A percentile compares a stretch with the other conserved stretches of the same genome.
phyloP scores from a whole-genome alignment of 768 basidiomycete genomes.

The Dioszegia crocea region DNA sequence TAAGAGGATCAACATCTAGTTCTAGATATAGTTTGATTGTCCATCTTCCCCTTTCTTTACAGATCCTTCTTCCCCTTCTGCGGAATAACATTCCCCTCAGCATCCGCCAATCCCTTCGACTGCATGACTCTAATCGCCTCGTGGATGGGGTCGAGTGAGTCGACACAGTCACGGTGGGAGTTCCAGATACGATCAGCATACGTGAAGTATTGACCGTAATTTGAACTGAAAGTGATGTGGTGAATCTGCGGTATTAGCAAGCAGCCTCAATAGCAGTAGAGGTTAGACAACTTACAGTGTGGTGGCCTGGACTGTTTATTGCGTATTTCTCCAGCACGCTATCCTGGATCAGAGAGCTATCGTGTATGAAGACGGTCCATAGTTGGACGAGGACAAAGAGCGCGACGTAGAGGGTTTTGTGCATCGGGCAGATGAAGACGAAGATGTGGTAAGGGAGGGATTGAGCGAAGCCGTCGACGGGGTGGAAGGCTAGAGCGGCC shows the following conservation, averaged over 20 bases:
- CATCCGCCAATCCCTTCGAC: slow-evolving; percentile 53
- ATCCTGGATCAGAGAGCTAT: slow-evolving; percentile 96
- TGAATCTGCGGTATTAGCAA: too few relatives aligned
- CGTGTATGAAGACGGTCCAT: slow-evolving; percentile 95
- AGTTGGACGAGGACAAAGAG: slow-evolving; percentile 89
- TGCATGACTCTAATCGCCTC: slow-evolving; percentile 54
- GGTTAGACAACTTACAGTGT: too few relatives aligned
- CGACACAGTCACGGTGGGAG: slow-evolving; percentile 84
- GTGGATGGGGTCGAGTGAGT: slow-evolving; percentile 73
- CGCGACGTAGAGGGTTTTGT: slow-evolving; percentile 73
- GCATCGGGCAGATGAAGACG: slow-evolving; percentile 82
- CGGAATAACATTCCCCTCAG: slow-evolving; percentile 28
- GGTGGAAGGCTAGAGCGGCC: slow-evolving; percentile 96
- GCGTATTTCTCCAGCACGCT: slow-evolving; percentile 71
- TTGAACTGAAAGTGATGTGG: slow-evolving; percentile 97
- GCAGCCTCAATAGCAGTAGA: too few relatives aligned
- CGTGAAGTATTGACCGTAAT: slow-evolving; percentile 98
- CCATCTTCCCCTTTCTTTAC: slow-evolving; percentile 6
- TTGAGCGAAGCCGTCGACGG: slow-evolving; percentile 88
- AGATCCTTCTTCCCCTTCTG: slow-evolving; percentile 42
- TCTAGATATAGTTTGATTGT: not conserved
- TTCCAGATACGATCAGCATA: slow-evolving; percentile 80
- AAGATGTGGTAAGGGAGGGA: slow-evolving; percentile 93
- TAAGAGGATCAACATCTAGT: too few relatives aligned
- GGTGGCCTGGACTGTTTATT: slow-evolving; percentile 98